Percentiles rank a stretch among this genome's conserved stretches.
Evolutionary conservation across 306 rosid species (phyloP).

Genomic region (Comarum palustre): DNA sequence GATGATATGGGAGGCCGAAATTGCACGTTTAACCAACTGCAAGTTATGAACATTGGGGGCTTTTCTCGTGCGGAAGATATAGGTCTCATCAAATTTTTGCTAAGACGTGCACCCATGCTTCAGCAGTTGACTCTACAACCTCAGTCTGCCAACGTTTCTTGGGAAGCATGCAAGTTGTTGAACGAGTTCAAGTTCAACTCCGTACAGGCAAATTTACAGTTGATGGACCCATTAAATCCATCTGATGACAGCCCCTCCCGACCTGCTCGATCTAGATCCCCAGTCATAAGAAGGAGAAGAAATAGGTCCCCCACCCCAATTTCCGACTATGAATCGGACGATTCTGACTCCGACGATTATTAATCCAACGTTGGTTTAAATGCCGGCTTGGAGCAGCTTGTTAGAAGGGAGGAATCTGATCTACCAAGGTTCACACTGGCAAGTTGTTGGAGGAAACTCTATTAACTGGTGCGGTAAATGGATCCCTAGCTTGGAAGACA

Average conservation of each 20-base stretch:
- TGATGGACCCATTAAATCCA: conserved; percentile 25
- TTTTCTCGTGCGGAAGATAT: conserved; percentile 32
- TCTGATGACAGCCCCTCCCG: not conserved
- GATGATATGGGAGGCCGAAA: not conserved
- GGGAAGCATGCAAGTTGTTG: conserved; percentile 37
- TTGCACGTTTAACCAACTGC: conserved; percentile 34
- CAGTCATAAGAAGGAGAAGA: too few relatives aligned
- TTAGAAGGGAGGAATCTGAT: too few relatives aligned
- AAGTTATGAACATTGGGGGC: conserved; percentile 38
- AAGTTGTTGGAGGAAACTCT: too few relatives aligned
- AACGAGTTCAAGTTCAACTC: conserved; percentile 43
- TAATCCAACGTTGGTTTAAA: too few relatives aligned
- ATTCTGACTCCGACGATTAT: too few relatives aligned
- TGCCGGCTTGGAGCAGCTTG: too few relatives aligned
- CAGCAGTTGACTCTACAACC: conserved; percentile 50
- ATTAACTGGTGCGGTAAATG: too few relatives aligned
- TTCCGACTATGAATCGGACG: too few relatives aligned
- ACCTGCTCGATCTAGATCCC: too few relatives aligned
- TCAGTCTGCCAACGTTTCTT: not conserved
- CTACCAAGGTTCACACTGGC: too few relatives aligned
- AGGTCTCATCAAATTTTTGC: conserved; percentile 43
- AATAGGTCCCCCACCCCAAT: too few relatives aligned
- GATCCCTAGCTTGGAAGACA: too few relatives aligned
- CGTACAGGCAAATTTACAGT: conserved; percentile 39
- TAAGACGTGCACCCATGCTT: conserved; percentile 37